Conservation (phyloP, 108 stramenopile species). For the Cylindrotheca closterium region DNA sequence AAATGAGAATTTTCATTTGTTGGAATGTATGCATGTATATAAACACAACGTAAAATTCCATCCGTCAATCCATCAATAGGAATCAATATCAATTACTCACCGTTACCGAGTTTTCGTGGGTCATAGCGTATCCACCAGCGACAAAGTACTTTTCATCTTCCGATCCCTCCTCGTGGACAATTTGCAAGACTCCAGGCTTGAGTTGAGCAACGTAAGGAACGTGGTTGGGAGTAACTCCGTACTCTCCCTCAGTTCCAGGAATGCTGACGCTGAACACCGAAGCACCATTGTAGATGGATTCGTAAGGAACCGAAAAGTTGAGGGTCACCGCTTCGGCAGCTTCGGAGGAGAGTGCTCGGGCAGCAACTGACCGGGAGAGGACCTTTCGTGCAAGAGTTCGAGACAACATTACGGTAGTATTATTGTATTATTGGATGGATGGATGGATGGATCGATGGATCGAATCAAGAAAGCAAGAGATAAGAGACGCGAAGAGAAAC, state of each 20-base stretch:
- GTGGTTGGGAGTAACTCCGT: constrained; percentile 95
- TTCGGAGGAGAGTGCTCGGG: constrained; percentile 42
- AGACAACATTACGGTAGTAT: constrained; percentile 26
- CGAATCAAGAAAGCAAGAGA: no score
- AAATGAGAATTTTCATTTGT: not conserved
- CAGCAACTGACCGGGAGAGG: constrained; percentile 27
- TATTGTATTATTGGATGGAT: not conserved
- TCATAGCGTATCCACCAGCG: constrained; percentile 93
- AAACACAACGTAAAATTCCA: constrained; percentile 1
- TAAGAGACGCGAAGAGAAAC: no score
- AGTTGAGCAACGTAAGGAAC: constrained; percentile 95
- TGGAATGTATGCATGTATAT: not conserved
- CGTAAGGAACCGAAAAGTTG: constrained; percentile 92
- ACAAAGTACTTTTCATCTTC: constrained; percentile 97
- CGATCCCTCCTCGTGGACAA: constrained; percentile 77
- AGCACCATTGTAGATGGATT: constrained; percentile 88
- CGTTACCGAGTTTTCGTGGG: constrained; percentile 88
- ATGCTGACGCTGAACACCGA: constrained; percentile 80
- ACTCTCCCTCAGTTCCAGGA: constrained; percentile 94
- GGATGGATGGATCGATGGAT: no score
- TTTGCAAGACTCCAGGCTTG: constrained; percentile 94
- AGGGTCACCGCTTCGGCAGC: constrained; percentile 73
- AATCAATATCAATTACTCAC: constrained; percentile 78
- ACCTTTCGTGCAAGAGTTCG: constrained; percentile 29
- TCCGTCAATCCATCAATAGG: constrained; percentile 1